Conservation (phyloP, 2,329 filamentous ascomycete species). For the Colletotrichum horii region DNA sequence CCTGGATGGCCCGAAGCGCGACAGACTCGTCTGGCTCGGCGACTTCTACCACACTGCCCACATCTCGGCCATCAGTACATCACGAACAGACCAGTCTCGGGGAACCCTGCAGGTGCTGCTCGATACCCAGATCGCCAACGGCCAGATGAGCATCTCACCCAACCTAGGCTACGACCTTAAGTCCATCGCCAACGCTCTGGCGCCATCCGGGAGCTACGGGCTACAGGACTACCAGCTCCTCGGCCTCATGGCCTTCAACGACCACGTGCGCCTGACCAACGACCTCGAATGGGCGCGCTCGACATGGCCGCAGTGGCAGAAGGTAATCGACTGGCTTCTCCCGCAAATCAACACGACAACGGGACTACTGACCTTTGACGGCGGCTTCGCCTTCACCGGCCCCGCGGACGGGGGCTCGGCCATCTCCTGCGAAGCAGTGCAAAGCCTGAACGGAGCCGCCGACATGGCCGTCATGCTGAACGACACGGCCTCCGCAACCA, state of each 20-base stretch:
- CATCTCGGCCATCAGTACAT: conserved; percentile 39
- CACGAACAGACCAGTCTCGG: conserved; percentile 35
- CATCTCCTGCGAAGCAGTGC: conserved; percentile 17
- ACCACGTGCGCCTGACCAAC: conserved; percentile 21
- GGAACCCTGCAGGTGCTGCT: conserved; percentile 38
- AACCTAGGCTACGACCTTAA: conserved; percentile 20
- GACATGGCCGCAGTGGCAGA: conserved; percentile 22
- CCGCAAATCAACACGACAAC: conserved; percentile 14
- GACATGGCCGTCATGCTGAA: conserved; percentile 15
- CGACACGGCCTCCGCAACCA: conserved; percentile 28
- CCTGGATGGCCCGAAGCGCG: conserved; percentile 62
- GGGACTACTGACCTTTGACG: conserved; percentile 17
- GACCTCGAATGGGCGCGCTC: conserved; percentile 18
- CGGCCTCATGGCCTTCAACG: conserved; percentile 18
- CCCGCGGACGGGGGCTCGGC: conserved; percentile 16
- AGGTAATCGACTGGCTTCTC: conserved; percentile 11
- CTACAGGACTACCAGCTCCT: conserved; percentile 27
- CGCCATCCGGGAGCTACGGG: background rate
- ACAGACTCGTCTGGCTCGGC: conserved; percentile 65
- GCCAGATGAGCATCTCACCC: conserved; percentile 14
- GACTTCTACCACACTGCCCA: conserved; percentile 51
- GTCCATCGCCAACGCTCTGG: background rate
- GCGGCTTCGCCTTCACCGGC: conserved; percentile 19
- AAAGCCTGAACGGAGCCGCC: conserved; percentile 12
- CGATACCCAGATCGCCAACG: conserved; percentile 14